phyloP scores from a whole-genome alignment of 306 rosid genomes.

The Echinosophora koreensis region DNA sequence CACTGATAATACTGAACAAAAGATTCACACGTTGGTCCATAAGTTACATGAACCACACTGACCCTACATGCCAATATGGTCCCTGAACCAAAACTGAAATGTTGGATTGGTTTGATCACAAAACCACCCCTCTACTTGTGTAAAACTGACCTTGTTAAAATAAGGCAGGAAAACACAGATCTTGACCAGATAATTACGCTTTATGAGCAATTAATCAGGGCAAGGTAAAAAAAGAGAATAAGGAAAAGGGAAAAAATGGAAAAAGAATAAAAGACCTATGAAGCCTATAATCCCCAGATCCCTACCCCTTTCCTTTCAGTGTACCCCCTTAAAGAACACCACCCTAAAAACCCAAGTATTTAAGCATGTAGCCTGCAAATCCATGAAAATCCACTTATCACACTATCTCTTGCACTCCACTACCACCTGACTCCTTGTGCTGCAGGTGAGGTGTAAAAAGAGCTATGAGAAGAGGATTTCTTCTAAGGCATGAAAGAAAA shows the following conservation, averaged over 20 bases:
- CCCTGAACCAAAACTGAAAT: conserved; percentile 44
- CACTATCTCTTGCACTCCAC: conserved; percentile 52
- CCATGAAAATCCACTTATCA: conserved; percentile 48
- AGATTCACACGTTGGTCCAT: conserved; percentile 28
- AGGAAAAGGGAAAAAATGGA: not conserved
- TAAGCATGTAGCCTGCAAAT: conserved; percentile 11
- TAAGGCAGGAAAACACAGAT: conserved; percentile 40
- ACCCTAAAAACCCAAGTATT: conserved; percentile 30
- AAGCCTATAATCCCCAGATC: conserved; percentile 40
- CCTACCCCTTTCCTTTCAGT: conserved; percentile 38
- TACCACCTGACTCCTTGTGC: conserved; percentile 46
- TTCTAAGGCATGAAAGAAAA: conserved; percentile 64
- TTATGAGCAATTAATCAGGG: conserved; percentile 37
- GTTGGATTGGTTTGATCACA: conserved; percentile 43
- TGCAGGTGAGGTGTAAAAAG: conserved; percentile 67
- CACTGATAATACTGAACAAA: conserved; percentile 9
- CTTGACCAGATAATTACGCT: conserved; percentile 38
- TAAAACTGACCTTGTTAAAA: conserved; percentile 49
- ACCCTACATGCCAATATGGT: conserved; percentile 42
- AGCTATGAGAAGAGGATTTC: conserved; percentile 82
- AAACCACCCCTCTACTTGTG: conserved; percentile 32
- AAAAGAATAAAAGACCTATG: conserved; percentile 16
- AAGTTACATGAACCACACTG: conserved; percentile 45
- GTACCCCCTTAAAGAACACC: conserved; percentile 35
- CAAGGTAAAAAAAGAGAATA: conserved; percentile 21